Conservation (phyloP, 163 green algal species). For the Scenedesmus sp. region DNA sequence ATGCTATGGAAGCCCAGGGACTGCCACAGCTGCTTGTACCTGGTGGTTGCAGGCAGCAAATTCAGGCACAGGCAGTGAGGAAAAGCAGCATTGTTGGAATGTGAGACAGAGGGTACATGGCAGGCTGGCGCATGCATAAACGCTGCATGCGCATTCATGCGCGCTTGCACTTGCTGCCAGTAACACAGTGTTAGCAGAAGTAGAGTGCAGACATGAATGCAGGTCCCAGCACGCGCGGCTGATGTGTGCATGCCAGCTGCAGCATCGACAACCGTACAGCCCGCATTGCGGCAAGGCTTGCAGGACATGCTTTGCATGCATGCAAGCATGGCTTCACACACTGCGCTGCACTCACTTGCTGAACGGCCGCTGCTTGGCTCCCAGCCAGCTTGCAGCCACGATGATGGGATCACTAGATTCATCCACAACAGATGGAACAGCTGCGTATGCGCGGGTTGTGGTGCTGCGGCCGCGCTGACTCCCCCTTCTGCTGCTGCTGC, state of each 20-base stretch:
- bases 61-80: no score
- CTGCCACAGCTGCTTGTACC: constrained; percentile 43
- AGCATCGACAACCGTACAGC: no score
- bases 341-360: constrained; percentile 29
- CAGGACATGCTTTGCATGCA: background rate
- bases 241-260: no score
- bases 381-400: constrained; percentile 41
- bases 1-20: constrained; percentile 31
- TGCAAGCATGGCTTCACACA: background rate
- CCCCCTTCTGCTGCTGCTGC: constrained; percentile 4
- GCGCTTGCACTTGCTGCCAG: no score
- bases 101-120: no score
- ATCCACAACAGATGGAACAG: background rate
- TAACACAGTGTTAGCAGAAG: background rate
- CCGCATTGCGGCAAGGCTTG: no score
- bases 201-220: background rate
- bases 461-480: constrained; percentile 9
- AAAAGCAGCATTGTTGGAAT: no score
- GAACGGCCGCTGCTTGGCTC: constrained; percentile 50
- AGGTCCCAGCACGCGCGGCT: background rate
- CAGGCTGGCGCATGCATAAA: no score
- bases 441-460: background rate
- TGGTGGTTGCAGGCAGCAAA: background rate
- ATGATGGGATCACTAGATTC: constrained; percentile 19
- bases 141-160: no score